Percentiles rank a stretch among this genome's conserved stretches.
Evolutionary conservation across 768 basidiomycete genomes (phyloP).

Genomic region (Agaricus blazei): DNA sequence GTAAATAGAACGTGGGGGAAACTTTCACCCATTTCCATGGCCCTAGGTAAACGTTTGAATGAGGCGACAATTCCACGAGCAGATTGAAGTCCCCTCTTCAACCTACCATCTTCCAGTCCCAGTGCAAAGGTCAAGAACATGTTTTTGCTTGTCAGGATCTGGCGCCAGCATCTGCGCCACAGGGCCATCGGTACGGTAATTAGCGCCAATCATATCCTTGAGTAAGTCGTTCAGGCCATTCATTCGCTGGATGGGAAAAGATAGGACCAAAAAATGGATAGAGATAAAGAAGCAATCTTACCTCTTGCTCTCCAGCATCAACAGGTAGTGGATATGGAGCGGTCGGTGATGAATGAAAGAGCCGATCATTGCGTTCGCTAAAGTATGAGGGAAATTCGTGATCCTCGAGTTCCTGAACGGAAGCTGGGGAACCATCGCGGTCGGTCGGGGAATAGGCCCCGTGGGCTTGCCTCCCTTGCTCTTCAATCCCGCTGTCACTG

Average conservation of each 20-base stretch:
- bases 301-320: slow-evolving; percentile 65
- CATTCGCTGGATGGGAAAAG: slow-evolving; percentile 38
- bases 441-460: not conserved
- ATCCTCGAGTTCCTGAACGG: slow-evolving; percentile 33
- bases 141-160: slow-evolving; percentile 35
- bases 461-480: not conserved
- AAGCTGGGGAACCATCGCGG: not conserved
- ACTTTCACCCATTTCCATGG: slow-evolving; percentile 64
- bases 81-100: slow-evolving; percentile 5
- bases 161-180: slow-evolving; percentile 45
- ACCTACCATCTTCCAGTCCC: slow-evolving; percentile 71
- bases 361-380: slow-evolving; percentile 48
- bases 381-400: slow-evolving; percentile 62
- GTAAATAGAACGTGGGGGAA: slow-evolving; percentile 63
- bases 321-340: slow-evolving; percentile 72
- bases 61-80: slow-evolving; percentile 13
- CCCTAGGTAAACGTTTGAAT: slow-evolving; percentile 36
- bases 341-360: slow-evolving; percentile 61
- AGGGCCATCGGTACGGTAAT: slow-evolving; percentile 48
- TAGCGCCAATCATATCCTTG: slow-evolving; percentile 43
- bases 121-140: slow-evolving; percentile 71
- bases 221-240: slow-evolving; percentile 46
- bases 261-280: not conserved
- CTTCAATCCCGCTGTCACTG: not conserved
- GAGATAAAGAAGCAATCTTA: slow-evolving; percentile 24